These are phyloP conservation scores for Elymus sibiricus DNA, from an alignment of 176 grass and related monocot genomes.

Conservation along the genomic window DNA sequence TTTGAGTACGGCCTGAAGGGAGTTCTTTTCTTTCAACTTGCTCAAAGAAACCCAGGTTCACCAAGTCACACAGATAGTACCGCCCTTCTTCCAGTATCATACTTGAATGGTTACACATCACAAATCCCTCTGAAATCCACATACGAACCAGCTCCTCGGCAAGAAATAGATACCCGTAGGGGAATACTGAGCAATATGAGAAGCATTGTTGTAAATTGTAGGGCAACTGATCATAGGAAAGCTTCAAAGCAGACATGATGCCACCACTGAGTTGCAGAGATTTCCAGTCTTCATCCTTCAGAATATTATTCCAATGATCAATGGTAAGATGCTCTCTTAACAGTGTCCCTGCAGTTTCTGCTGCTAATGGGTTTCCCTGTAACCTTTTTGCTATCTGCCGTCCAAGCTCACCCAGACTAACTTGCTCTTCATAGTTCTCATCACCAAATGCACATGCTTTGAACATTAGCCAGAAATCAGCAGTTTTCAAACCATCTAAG, in stretches of 20 bases:
- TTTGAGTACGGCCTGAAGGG: too few species aligned
- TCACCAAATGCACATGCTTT: conserved; percentile 31
- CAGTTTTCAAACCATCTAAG: not conserved
- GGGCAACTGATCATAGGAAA: conserved; percentile 16
- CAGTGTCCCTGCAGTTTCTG: conserved; percentile 7
- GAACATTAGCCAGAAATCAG: not conserved
- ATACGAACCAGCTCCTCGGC: not conserved
- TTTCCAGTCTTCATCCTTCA: conserved; percentile 30
- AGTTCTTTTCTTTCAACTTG: too few species aligned
- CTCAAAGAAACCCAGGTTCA: too few species aligned
- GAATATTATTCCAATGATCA: conserved; percentile 18
- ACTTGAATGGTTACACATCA: not conserved
- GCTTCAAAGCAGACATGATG: conserved; percentile 26
- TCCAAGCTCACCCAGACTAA: not conserved
- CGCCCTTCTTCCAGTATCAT: conserved; percentile 24
- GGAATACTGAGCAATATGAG: conserved; percentile 9
- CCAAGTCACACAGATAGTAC: conserved; percentile 6
- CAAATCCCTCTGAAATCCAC: conserved; percentile 56
- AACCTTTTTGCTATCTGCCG: not conserved
- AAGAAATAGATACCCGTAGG: not conserved
- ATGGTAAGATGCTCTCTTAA: not conserved
- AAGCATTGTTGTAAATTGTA: conserved; percentile 5
- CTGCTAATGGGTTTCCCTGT: conserved; percentile 27
- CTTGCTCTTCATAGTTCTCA: not conserved
- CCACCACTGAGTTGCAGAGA: not conserved